Conservation (phyloP, 352 stramenopile genomes). For the Phytophthora sansomeana region DNA sequence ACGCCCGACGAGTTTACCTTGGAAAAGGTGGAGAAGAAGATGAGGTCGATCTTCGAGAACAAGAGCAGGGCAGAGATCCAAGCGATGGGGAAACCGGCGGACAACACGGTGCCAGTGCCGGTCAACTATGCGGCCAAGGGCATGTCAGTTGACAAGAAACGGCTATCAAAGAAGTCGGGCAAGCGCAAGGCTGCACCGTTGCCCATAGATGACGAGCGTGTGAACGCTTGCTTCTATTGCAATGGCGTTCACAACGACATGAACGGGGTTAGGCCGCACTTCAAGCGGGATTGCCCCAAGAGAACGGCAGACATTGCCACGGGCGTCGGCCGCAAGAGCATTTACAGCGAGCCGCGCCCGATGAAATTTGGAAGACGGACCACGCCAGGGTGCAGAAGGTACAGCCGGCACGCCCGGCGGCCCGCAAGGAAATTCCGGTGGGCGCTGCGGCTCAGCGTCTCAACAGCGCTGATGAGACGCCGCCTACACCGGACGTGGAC, state of each 20-base stretch:
- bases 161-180: not conserved
- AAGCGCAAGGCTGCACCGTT: not conserved
- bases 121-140: not conserved
- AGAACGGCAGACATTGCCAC: constrained; percentile 3
- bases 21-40: constrained; percentile 11
- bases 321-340: constrained; percentile 3
- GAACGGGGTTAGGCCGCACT: not conserved
- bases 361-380: constrained; percentile 7
- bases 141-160: not conserved
- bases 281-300: constrained; percentile 1
- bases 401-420: not conserved
- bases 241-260: not conserved
- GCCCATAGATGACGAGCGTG: not conserved
- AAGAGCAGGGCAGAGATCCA: constrained; percentile 6
- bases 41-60: constrained; percentile 6
- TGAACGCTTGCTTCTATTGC: not conserved
- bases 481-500: not conserved
- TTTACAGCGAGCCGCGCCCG: constrained; percentile 1
- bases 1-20: not conserved
- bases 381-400: not conserved
- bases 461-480: not conserved
- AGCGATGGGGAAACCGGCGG: not conserved
- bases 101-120: not conserved
- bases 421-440: not conserved
- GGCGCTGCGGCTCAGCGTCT: not conserved